phyloP scores from a whole-genome alignment of 495 filamentous ascomycete genomes.

The Penicillium crystallinum region DNA sequence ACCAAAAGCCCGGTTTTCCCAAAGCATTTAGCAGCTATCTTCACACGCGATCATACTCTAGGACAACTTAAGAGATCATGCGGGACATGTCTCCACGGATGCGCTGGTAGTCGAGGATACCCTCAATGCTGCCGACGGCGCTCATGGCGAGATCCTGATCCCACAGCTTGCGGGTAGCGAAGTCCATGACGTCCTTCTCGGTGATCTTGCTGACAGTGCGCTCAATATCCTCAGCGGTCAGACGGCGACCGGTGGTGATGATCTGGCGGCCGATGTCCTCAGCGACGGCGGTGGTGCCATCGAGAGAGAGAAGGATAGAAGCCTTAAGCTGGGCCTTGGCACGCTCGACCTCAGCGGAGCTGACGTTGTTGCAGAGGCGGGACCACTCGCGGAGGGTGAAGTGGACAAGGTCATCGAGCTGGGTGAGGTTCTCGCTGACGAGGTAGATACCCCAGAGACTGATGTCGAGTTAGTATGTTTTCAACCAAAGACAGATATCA shows the following conservation, averaged over 20 bases:
- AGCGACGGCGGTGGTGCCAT: conserved; percentile 93
- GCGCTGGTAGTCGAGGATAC: conserved; percentile 81
- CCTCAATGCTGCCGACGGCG: conserved; percentile 90
- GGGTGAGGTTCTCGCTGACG: conserved; percentile 80
- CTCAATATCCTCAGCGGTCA: conserved; percentile 92
- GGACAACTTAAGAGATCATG: conserved; percentile 50
- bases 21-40: conserved; percentile 13
- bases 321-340: conserved; percentile 99
- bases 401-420: conserved; percentile 92
- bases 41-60: conserved; percentile 19
- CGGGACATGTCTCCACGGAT: conserved; percentile 87
- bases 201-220: conserved; percentile 79
- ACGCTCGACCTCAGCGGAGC: conserved; percentile 87
- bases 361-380: conserved; percentile 79
- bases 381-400: conserved; percentile 98
- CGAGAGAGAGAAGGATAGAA: conserved; percentile 90
- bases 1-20: conserved; percentile 6
- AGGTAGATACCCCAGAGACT: conserved; percentile 99
- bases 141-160: conserved; percentile 93
- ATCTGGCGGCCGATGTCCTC: conserved; percentile 99
- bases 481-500: not conserved
- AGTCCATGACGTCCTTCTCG: conserved; percentile 95
- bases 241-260: conserved; percentile 89
- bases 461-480: conserved; percentile 14
- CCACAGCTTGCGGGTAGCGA: conserved; percentile 87